Evolutionary conservation across 345 rosid species (phyloP), one percentile per base, ranked within the genome.

Genomic region (Iberis pinnata): DNA sequence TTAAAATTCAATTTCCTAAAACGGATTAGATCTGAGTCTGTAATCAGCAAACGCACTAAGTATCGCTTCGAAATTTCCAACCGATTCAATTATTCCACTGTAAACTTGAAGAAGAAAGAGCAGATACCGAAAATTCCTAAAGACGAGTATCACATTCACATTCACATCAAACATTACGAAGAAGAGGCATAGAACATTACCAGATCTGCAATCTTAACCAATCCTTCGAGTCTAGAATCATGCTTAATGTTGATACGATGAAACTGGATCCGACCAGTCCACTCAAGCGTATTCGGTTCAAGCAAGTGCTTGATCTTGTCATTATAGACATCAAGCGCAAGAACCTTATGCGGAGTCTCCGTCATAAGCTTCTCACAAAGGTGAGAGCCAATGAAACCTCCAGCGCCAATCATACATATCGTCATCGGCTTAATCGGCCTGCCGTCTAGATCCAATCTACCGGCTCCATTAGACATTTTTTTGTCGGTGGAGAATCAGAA

Each of bases 241-340:
- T 90, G 87, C 83, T 88, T 92, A 63, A 92, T 88, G 58, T 92
- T 92, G 67, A 92, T 68, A 38, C 96, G 93, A 72, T 92, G 97
- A 73, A 92, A 88, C 83, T 88, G 97, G 81, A 92, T 92, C 75
- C 98, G 86, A 33, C 57, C 86, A n/a, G 82, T 68, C 82, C 83
- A 80, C 6, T 77, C 31, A 31, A 46, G 26, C 2, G 73, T 37
- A 33, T 68, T 82, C 14, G 89, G 84, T 67, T 92, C 93, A 9
- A 92, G 88, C 56, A 92, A 75, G 76, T 88, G 95, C 80, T 75
- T 85, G 83, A 92, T 88, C 89, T 92, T 92, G 68, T 93, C 98
- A 18, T 75, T 82, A 71, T 90, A 90, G 13, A 90, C 98, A 53
- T 90, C 96, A 50, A 90, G 86, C 10, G 93, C 98, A 7, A 87